Percentiles rank a stretch among this genome's conserved stretches.
Conservation (phyloP, 2,329 filamentous ascomycete genomes). For the Diaporthe citriasiana region DNA sequence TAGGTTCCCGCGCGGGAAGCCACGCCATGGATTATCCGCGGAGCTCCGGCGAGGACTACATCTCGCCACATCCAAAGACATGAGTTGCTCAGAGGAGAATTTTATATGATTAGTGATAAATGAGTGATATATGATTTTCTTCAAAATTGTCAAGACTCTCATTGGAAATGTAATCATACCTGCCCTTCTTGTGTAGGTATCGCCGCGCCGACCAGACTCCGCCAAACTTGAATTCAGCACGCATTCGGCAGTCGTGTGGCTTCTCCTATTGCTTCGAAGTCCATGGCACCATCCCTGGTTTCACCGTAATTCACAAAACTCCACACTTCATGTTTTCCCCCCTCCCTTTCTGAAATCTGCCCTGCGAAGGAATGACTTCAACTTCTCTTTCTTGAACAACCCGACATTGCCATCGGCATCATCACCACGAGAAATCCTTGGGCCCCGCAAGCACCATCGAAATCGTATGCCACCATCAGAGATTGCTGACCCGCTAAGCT, state of each 20-base stretch:
- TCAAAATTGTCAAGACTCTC: background rate
- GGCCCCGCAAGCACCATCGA: slow-evolving; percentile 11
- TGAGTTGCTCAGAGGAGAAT: background rate
- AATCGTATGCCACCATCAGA: background rate
- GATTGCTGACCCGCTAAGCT: slow-evolving; percentile 1
- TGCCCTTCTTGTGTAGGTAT: no score
- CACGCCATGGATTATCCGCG: slow-evolving; percentile 5
- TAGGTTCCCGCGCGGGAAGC: slow-evolving; percentile 3
- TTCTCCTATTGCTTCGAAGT: background rate
- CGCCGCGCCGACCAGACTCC: background rate
- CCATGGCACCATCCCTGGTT: background rate
- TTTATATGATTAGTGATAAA: background rate
- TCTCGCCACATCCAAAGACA: background rate
- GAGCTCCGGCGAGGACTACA: background rate
- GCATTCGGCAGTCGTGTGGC: background rate
- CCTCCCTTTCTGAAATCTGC: background rate
- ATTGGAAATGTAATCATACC: background rate
- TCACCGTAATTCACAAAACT: background rate
- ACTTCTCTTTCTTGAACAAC: background rate
- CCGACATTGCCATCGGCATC: background rate
- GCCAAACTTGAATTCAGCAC: background rate
- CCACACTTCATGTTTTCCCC: background rate
- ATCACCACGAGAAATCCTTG: background rate
- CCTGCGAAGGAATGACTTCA: background rate
- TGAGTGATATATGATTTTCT: background rate